A percentile compares a stretch with the other conserved stretches of the same genome.
Conservation (phyloP, 352 stramenopile species). For the Elongisporangium prolatum region DNA sequence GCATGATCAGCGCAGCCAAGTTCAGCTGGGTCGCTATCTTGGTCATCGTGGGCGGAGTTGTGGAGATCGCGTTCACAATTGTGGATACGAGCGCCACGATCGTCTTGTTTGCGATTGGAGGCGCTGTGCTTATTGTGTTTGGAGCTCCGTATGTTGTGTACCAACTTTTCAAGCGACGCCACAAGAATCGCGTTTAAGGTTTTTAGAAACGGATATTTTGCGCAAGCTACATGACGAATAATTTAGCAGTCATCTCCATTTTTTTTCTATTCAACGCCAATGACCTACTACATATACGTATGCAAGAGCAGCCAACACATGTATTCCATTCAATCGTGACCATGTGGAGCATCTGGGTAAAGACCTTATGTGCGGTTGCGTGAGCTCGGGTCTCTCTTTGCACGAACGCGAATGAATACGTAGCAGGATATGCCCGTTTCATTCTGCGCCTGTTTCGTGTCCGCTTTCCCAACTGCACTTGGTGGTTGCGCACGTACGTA, state of each 20-base stretch:
- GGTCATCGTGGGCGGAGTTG: slow-evolving; percentile 41
- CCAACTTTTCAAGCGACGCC: not conserved
- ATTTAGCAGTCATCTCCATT: not conserved
- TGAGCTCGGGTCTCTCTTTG: not conserved
- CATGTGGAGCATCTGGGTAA: no score
- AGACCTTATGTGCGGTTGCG: not conserved
- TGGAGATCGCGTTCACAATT: slow-evolving; percentile 47
- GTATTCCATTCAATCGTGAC: not conserved
- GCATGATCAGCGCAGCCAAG: slow-evolving; percentile 63
- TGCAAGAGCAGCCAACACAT: not conserved
- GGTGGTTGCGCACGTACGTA: not conserved
- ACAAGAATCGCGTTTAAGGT: not conserved
- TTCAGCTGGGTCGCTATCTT: slow-evolving; percentile 43
- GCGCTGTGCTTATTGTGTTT: not conserved
- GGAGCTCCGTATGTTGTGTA: not conserved
- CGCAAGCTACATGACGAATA: no score
- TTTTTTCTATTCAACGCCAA: not conserved
- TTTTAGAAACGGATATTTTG: not conserved
- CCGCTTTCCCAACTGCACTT: not conserved
- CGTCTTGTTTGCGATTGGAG: not conserved
- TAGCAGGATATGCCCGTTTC: not conserved
- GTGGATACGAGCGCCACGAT: not conserved
- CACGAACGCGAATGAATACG: not conserved
- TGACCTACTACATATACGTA: not conserved
- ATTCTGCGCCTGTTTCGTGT: not conserved